These are phyloP conservation scores for Breviolum minutum DNA, from an alignment of 73 alveolate species.

Conservation along the genomic window DNA sequence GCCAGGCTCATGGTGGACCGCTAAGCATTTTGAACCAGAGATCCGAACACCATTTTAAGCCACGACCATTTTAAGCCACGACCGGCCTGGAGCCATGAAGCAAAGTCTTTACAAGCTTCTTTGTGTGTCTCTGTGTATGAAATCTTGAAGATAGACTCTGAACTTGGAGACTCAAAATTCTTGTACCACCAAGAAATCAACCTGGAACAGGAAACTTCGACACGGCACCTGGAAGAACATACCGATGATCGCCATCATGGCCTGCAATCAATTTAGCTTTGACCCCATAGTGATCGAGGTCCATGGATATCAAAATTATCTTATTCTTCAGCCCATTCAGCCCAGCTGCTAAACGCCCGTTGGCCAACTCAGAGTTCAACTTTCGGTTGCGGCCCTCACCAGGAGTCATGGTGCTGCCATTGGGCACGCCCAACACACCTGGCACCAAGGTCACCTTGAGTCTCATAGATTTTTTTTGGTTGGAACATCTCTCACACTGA, in stretches of 20 bases:
- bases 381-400: constrained; percentile 74
- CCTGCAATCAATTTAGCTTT: not conserved
- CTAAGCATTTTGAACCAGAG: too few species aligned
- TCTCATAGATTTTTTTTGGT: too few species aligned
- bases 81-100: too few species aligned
- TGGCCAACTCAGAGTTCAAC: constrained; percentile 51
- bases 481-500: not conserved
- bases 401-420: constrained; percentile 84
- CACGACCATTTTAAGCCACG: too few species aligned
- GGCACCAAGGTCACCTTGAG: not conserved
- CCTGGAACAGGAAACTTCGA: too few species aligned
- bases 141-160: too few species aligned
- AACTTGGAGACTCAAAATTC: too few species aligned
- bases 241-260: constrained; percentile 51
- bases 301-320: not conserved
- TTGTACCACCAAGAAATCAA: too few species aligned
- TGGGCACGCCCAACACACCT: constrained; percentile 83
- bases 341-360: constrained; percentile 42
- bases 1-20: not conserved
- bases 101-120: too few species aligned
- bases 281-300: not conserved
- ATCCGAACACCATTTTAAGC: too few species aligned
- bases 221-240: constrained; percentile 35
- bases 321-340: not conserved
- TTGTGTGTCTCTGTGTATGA: too few species aligned